These are phyloP conservation scores for Rhododendron vialii DNA, from an alignment of 148 eudicot species.

Conservation along the genomic window DNA sequence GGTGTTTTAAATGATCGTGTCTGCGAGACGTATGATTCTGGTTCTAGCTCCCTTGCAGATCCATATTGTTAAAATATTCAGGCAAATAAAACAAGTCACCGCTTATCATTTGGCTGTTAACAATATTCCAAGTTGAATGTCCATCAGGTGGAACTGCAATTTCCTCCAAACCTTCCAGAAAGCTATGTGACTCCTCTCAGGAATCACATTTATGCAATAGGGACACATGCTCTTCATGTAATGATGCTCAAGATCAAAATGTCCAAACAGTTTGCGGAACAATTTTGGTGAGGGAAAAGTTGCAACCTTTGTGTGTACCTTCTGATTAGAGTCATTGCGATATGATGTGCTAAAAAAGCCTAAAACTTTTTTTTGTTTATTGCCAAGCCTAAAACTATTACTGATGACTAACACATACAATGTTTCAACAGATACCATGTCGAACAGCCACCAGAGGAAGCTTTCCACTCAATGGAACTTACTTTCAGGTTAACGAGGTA, in stretches of 20 bases:
- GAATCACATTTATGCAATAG: conserved; percentile 55
- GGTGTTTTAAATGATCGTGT: neutral
- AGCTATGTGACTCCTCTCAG: conserved; percentile 51
- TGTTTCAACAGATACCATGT: conserved; percentile 75
- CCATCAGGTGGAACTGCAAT: conserved; percentile 79
- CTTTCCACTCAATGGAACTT: conserved; percentile 96
- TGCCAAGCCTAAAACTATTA: conserved; percentile 4
- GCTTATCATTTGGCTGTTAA: neutral
- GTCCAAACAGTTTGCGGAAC: conserved; percentile 80
- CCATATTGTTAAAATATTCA: neutral
- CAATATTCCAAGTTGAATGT: conserved; percentile 31
- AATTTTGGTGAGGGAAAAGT: conserved; percentile 58
- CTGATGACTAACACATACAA: neutral
- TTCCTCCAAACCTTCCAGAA: conserved; percentile 70
- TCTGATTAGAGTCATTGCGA: neutral
- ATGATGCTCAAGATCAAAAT: conserved; percentile 65
- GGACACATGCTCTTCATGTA: conserved; percentile 71
- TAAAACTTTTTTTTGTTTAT: too few species aligned
- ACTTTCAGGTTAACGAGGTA: conserved; percentile 95
- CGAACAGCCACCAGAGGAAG: conserved; percentile 96
- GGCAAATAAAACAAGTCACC: neutral
- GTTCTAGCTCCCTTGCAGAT: neutral
- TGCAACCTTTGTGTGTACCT: neutral
- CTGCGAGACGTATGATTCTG: neutral
- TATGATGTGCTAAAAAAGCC: conserved; percentile 17